phyloP scores from a whole-genome alignment of 139 green algal genomes.

The Pleodorina starrii region DNA sequence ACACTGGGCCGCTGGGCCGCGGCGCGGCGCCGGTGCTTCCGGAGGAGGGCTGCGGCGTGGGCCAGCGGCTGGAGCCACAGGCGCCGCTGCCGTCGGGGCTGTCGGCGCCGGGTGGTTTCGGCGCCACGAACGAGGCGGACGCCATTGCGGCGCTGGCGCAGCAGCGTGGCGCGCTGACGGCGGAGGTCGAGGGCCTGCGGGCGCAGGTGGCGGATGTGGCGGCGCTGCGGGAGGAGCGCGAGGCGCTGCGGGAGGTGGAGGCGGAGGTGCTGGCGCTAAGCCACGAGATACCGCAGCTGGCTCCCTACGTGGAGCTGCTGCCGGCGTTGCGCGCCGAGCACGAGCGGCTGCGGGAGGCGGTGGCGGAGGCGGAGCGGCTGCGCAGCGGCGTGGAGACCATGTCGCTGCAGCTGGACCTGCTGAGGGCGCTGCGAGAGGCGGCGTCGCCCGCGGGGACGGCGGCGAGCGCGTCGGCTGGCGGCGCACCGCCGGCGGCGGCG shows the following conservation, averaged over 20 bases:
- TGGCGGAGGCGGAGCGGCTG: slow-evolving; percentile 39
- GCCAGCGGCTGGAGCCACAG: neutral
- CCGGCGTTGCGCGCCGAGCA: slow-evolving; percentile 38
- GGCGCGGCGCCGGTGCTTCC: neutral
- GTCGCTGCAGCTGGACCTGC: slow-evolving; percentile 40
- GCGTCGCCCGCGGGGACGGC: neutral
- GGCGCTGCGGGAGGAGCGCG: slow-evolving; percentile 32
- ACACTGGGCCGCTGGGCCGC: slow-evolving; percentile 39
- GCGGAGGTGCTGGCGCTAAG: slow-evolving; percentile 45
- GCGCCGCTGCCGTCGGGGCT: slow-evolving; percentile 27
- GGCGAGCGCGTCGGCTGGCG: too few relatives aligned
- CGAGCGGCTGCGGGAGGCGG: slow-evolving; percentile 10
- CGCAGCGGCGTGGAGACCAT: slow-evolving; percentile 20
- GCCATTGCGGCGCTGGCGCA: slow-evolving; percentile 39
- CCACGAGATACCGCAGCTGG: slow-evolving; percentile 34
- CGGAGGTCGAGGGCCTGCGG: slow-evolving; percentile 32
- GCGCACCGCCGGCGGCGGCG: neutral
- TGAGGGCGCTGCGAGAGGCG: slow-evolving; percentile 32
- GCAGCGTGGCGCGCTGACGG: slow-evolving; percentile 34
- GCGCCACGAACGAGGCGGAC: neutral
- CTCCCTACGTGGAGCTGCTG: slow-evolving; percentile 51
- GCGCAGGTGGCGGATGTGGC: slow-evolving; percentile 39
- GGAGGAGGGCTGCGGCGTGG: neutral
- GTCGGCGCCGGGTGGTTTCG: neutral
- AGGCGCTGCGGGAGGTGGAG: slow-evolving; percentile 18